Evolutionary conservation across 2,329 filamentous ascomycete genomes (phyloP), one percentile per base, ranked within the genome.

Genomic region (Fusarium napiforme): DNA sequence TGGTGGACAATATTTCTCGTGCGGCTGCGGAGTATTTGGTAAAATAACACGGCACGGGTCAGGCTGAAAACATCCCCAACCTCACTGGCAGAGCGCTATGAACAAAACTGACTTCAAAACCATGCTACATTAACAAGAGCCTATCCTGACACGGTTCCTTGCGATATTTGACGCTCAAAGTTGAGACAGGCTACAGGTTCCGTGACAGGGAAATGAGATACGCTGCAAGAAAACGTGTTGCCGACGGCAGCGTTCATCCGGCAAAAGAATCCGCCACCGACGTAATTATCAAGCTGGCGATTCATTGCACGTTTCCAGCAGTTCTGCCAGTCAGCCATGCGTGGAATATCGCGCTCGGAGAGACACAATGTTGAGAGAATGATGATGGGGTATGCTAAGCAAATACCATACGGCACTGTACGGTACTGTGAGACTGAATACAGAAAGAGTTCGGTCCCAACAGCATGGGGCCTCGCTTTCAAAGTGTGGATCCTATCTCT

Each of bases 241-340:
- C 76, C 76, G 76, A 60, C 76, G 76, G 76, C 76, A 78, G 55
- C 57, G 50, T 63, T 60, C 55, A 71, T 72, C 68, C 70, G 76
- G 75, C 62, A 74, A 57, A 64, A 63, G 47, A 50, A 50, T 37
- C 76, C 70, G 76, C 76, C 76, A 78, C 76, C 76, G 75, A 78
- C 76, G 76, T 77, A 78, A 78, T 71, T 42, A 36, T 28, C 62
- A 60, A 60, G 45, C 46, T 60, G 45, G 57, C 49, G 37, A 68
- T 73, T 74, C 76, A 74, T 78, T 65, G 67, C 60, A 71, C 50
- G 47, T 72, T 69, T 63, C 49, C 59, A 59, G 40, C 40, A 43
- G 47, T 61, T 74, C 62, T 64, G 16, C 26, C 57, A 42, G 58
- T 66, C 63, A 60, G n/a, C 34, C 59, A 42, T 59, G 65, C 36